These are phyloP conservation scores for Monosporozyma siamensis DNA, from an alignment of 805 yeast genomes.

Conservation along the genomic window DNA sequence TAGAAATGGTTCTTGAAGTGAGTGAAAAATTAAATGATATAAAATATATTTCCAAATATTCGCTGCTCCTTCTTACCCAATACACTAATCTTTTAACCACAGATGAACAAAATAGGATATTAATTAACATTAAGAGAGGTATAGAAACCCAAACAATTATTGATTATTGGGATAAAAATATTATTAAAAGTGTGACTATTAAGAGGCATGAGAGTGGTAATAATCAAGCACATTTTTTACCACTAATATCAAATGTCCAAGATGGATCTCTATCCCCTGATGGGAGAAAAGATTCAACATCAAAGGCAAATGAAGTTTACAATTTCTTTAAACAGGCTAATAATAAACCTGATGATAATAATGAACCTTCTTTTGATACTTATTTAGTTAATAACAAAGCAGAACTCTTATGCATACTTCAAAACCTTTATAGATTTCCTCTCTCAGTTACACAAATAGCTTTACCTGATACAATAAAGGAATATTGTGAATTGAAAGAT, in stretches of 20 bases:
- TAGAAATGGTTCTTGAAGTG: slow-evolving; percentile 43
- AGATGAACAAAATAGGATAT: slow-evolving; percentile 46
- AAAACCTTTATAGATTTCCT: slow-evolving; percentile 75
- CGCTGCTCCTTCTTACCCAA: slow-evolving; percentile 46
- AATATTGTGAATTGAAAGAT: slow-evolving; percentile 17
- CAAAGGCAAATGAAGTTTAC: slow-evolving; percentile 39
- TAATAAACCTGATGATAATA: slow-evolving; percentile 5
- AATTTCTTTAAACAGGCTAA: slow-evolving; percentile 41
- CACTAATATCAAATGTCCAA: background rate
- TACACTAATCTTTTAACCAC: slow-evolving; percentile 45
- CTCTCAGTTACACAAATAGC: slow-evolving; percentile 46
- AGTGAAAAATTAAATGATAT: slow-evolving; percentile 44
- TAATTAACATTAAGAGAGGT: slow-evolving; percentile 22
- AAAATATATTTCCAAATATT: slow-evolving; percentile 36
- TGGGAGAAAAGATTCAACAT: slow-evolving; percentile 7
- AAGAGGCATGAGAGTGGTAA: slow-evolving; percentile 22
- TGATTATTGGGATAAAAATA: slow-evolving; percentile 65
- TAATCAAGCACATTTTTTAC: background rate
- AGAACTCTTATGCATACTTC: slow-evolving; percentile 48
- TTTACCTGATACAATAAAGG: slow-evolving; percentile 29
- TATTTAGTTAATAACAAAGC: slow-evolving; percentile 53
- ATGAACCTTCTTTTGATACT: background rate
- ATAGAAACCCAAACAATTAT: slow-evolving; percentile 17
- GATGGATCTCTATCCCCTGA: background rate
- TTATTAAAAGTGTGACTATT: slow-evolving; percentile 45